Conservation (phyloP, 371 early-diverging fungal species). For the Catenaria anguillulae region DNA sequence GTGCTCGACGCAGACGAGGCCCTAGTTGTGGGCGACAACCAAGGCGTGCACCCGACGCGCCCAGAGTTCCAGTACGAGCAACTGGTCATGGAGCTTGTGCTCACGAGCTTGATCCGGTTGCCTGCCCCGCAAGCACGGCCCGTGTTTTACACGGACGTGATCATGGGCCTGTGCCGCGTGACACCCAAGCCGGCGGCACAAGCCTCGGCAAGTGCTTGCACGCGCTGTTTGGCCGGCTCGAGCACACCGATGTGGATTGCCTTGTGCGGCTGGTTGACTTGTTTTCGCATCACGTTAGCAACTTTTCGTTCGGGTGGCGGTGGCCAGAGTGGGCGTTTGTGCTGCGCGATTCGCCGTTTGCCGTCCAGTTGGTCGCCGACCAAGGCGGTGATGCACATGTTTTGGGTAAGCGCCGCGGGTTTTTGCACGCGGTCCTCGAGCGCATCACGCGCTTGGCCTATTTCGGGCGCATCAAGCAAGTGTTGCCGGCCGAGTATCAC, state of each 20-base stretch:
- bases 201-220: not conserved
- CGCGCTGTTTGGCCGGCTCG: not conserved
- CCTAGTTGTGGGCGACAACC: not conserved
- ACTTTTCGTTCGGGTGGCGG: constrained; percentile 2
- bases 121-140: not conserved
- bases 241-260: not conserved
- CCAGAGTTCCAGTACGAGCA: not conserved
- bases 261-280: constrained; percentile 3
- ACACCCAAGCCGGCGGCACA: not conserved
- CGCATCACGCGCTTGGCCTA: constrained; percentile 1
- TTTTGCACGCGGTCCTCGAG: not conserved
- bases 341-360: not conserved
- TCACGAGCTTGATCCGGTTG: not conserved
- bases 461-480: not conserved
- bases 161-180: not conserved
- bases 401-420: not conserved
- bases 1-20: not conserved
- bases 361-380: not conserved
- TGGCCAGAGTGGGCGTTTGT: constrained; percentile 5
- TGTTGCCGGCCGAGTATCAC: not conserved
- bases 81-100: not conserved
- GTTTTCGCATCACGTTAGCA: constrained; percentile 5
- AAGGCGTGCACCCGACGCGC: not conserved
- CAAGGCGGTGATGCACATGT: not conserved
- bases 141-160: constrained; percentile 1